These are phyloP conservation scores for Xylaria flabelliformis DNA, from an alignment of 495 filamentous ascomycete species.

Conservation along the genomic window DNA sequence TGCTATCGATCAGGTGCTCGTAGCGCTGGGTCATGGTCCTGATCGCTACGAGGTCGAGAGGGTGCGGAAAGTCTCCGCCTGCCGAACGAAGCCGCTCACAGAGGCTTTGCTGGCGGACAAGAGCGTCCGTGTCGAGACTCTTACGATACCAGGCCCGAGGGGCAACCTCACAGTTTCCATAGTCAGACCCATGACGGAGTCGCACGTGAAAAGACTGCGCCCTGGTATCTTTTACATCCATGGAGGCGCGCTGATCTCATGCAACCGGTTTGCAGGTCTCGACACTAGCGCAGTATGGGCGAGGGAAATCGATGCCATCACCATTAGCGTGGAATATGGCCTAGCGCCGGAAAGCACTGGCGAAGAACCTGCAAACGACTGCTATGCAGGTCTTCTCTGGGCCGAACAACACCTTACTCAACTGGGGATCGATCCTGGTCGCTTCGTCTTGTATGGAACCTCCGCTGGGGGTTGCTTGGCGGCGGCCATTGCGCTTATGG, in stretches of 20 bases:
- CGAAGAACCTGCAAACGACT: slow-evolving; percentile 40
- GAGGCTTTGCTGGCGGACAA: slow-evolving; percentile 39
- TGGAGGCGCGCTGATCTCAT: slow-evolving; percentile 40
- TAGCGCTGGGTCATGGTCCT: slow-evolving; percentile 34
- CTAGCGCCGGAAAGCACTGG: slow-evolving; percentile 43
- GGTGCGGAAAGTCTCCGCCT: slow-evolving; percentile 39
- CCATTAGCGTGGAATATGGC: slow-evolving; percentile 46
- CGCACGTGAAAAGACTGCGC: slow-evolving; percentile 26
- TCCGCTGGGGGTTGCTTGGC: slow-evolving; percentile 48
- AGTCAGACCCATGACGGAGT: slow-evolving; percentile 34
- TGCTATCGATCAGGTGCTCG: slow-evolving; percentile 37
- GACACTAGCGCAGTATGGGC: slow-evolving; percentile 43
- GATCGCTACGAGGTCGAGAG: slow-evolving; percentile 42
- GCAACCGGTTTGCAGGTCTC: slow-evolving; percentile 41
- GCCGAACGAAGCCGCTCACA: slow-evolving; percentile 39
- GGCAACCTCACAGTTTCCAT: slow-evolving; percentile 37
- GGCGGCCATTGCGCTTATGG: slow-evolving; percentile 41
- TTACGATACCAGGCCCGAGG: slow-evolving; percentile 36
- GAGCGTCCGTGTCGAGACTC: slow-evolving; percentile 38
- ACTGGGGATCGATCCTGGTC: slow-evolving; percentile 42
- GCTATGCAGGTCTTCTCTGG: slow-evolving; percentile 41
- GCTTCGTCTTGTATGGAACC: slow-evolving; percentile 43
- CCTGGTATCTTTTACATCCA: slow-evolving; percentile 44
- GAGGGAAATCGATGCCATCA: slow-evolving; percentile 40
- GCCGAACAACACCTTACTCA: slow-evolving; percentile 34